These are phyloP conservation scores for Nannochloris sp. DNA, from an alignment of 139 green algal species.

Conservation along the genomic window DNA sequence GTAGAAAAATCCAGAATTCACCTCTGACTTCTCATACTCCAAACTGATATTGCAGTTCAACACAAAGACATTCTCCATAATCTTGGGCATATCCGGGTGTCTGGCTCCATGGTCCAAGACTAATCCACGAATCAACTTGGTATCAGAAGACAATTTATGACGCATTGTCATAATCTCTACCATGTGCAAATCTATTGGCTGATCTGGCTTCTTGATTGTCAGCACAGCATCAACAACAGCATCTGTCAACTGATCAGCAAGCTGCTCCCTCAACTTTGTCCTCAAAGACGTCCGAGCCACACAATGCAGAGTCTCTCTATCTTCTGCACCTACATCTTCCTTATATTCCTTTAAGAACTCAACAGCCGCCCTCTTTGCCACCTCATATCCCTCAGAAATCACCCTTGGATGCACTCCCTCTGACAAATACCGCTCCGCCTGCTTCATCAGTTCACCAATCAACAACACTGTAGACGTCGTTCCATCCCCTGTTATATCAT, in stretches of 20 bases:
- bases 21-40: slow-evolving; percentile 98
- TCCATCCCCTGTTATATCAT: slow-evolving; percentile 94
- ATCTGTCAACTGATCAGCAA: slow-evolving; percentile 87
- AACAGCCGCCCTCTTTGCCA: slow-evolving; percentile 74
- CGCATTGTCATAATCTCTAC: slow-evolving; percentile 99
- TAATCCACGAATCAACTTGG: slow-evolving; percentile 80
- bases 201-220: slow-evolving; percentile 55
- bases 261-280: slow-evolving; percentile 77
- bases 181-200: slow-evolving; percentile 95
- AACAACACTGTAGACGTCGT: slow-evolving; percentile 94
- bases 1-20: slow-evolving; percentile 99
- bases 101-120: slow-evolving; percentile 94
- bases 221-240: slow-evolving; percentile 81
- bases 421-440: slow-evolving; percentile 85
- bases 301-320: slow-evolving; percentile 75
- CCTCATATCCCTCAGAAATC: slow-evolving; percentile 90
- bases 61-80: slow-evolving; percentile 83
- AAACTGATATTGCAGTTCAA: slow-evolving; percentile 94
- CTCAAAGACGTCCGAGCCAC: slow-evolving; percentile 84
- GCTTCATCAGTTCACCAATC: slow-evolving; percentile 98
- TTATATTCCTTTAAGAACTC: slow-evolving; percentile 90
- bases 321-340: slow-evolving; percentile 29
- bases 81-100: slow-evolving; percentile 98
- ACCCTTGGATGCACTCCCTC: slow-evolving; percentile 95
- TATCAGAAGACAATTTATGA: slow-evolving; percentile 93